These are phyloP conservation scores for Candida labiduridarum DNA, from an alignment of 1,139 yeast species.

Conservation along the genomic window DNA sequence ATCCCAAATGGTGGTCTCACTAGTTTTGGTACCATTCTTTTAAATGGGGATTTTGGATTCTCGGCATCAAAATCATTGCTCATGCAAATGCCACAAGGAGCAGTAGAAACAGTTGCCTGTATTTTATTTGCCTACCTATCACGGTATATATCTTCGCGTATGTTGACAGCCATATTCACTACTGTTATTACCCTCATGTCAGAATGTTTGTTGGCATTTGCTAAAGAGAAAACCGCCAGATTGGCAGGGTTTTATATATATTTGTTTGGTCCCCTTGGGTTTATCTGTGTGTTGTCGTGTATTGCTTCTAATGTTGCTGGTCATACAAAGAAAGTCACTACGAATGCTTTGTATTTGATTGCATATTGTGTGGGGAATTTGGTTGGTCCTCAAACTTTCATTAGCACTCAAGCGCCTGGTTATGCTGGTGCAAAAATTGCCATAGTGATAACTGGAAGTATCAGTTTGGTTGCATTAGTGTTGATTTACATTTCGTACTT, in stretches of 20 bases:
- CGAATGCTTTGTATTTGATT: slow-evolving; percentile 59
- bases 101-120: slow-evolving; percentile 46
- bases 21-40: slow-evolving; percentile 47
- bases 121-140: slow-evolving; percentile 30
- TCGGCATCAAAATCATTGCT: slow-evolving; percentile 27
- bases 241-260: slow-evolving; percentile 44
- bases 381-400: slow-evolving; percentile 72
- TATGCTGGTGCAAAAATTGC: slow-evolving; percentile 49
- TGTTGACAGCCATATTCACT: slow-evolving; percentile 48
- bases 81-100: slow-evolving; percentile 40
- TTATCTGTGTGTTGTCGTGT: slow-evolving; percentile 49
- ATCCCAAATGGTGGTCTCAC: slow-evolving; percentile 45
- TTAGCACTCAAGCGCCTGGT: slow-evolving; percentile 52
- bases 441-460: slow-evolving; percentile 34
- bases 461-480: slow-evolving; percentile 24
- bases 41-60: slow-evolving; percentile 48
- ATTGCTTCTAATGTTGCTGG: slow-evolving; percentile 68
- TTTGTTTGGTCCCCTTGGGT: slow-evolving; percentile 38
- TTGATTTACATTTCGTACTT: slow-evolving; percentile 32
- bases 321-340: slow-evolving; percentile 64
- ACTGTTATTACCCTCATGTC: slow-evolving; percentile 40
- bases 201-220: slow-evolving; percentile 53
- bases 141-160: slow-evolving; percentile 34
- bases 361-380: slow-evolving; percentile 71
- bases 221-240: slow-evolving; percentile 40